Base-by-base conservation (phyloP, 2,329 filamentous ascomycete genomes). In the Aspergillus pseudoglaucus region DNA sequence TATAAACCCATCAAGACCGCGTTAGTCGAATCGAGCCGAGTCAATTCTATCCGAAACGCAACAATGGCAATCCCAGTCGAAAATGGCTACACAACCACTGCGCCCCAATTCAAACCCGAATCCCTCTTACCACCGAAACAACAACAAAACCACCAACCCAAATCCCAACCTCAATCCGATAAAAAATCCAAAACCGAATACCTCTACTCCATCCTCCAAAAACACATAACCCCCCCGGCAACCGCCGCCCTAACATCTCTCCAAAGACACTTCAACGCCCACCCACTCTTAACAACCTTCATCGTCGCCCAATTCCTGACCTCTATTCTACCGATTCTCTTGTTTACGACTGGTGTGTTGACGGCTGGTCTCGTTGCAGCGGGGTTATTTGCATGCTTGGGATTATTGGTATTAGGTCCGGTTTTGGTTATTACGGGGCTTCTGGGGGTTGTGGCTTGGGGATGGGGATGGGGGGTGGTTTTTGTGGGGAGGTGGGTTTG, bases 271-370 rank as follows among this genome's bases (percentile, higher is more conserved):
- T 4, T 85, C 87, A 59, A 81, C 83, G 14, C 77, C 43, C 83
- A 85, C 48, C 88, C 88, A 2, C 71, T 88, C 52, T 71, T 90
- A 39, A 82, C 85, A 47, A 80, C 82, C 49, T 88, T 93, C 64
- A 62, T 89, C 48, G 68, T 79, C 41, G 72, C 78, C 25, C 87
- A 90, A 63, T 59, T 84, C 49, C 64, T 82, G 49, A 75, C 90
- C 52, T 82, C 82, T 12, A 77, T 82, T 48, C 66, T 87, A 12
- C 88, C 88, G 1, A 59, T 90, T 49, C 66, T 83, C 37, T 69
- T 90, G 53, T 91, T 93, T 72, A 53, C 77, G 47, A 56, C 83
- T 37, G 81, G 79, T 35, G 79, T 83, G 50, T 67, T 84, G 53
- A 65, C 83, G 52, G 78, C 88, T 63, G 79, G 84, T 14, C 62